phyloP scores from a whole-genome alignment of 2,329 filamentous ascomycete genomes.

The Didymella glomerata region DNA sequence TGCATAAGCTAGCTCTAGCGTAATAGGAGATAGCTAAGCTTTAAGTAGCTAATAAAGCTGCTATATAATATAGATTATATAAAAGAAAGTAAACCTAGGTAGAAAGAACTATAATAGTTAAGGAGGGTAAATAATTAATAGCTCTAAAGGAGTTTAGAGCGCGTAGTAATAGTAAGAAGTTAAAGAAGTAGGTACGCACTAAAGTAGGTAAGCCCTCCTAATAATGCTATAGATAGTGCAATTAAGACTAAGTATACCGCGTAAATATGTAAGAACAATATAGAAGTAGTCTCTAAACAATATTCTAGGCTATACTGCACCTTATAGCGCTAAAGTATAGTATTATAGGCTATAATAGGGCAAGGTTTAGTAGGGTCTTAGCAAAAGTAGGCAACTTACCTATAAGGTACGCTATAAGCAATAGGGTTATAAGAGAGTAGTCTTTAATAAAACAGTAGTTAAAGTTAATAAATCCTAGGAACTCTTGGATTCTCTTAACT shows the following conservation, averaged over 20 bases:
- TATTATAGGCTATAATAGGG: no score
- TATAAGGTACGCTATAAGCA: no score
- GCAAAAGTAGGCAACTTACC: no score
- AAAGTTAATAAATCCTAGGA: no score
- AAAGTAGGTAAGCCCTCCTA: not conserved
- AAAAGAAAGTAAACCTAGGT: no score
- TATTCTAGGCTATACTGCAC: no score
- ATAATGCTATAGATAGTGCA: not conserved
- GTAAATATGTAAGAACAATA: not conserved
- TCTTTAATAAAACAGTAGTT: no score
- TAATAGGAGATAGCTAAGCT: not conserved
- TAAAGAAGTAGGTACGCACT: not conserved
- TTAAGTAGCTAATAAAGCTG: not conserved
- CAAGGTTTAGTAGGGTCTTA: no score
- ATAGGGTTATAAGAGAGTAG: no score
- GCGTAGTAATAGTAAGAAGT: slow-evolving; percentile 5
- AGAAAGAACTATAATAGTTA: not conserved
- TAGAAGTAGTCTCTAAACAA: no score
- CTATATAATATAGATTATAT: slow-evolving; percentile 1
- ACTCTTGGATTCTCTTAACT: no score
- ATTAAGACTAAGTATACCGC: not conserved
- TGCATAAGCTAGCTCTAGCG: not conserved
- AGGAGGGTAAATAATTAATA: not conserved
- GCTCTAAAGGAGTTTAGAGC: slow-evolving; percentile 4
- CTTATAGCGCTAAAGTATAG: no score